Percentiles rank a stretch among this genome's conserved stretches.
phyloP scores from a whole-genome alignment of 2,329 filamentous ascomycete species.

The Phialophora chinensis region DNA sequence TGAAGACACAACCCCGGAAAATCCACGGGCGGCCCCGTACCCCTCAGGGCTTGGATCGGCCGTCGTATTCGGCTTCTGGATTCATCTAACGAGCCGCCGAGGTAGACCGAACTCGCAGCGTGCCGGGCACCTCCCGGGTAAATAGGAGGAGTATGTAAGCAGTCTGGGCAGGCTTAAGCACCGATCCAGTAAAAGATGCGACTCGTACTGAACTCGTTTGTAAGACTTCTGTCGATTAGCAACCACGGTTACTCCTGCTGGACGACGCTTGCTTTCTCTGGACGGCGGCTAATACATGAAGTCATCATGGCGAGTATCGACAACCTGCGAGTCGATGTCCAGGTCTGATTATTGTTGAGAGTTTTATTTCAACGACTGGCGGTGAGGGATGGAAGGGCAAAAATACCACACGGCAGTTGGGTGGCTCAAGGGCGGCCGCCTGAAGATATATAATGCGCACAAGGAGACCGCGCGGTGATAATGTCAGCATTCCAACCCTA shows the following conservation, averaged over 20 bases:
- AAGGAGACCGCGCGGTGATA: not conserved
- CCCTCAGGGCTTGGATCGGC: not conserved
- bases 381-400: not conserved
- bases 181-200: not conserved
- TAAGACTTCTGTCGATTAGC: not conserved
- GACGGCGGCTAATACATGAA: not conserved
- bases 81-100: not conserved
- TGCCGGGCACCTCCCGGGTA: no score
- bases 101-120: no score
- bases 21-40: not conserved
- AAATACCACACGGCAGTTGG: not conserved
- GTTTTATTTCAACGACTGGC: not conserved
- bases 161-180: not conserved
- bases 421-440: not conserved
- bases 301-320: not conserved
- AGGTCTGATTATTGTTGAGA: not conserved
- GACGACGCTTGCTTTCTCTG: not conserved
- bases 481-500: not conserved
- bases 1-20: conserved; percentile 1
- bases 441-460: not conserved
- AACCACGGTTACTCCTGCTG: not conserved
- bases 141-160: not conserved
- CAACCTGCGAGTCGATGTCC: not conserved
- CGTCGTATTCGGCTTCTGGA: not conserved
- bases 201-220: not conserved